phyloP scores from a whole-genome alignment of 352 stramenopile species.

The Paralagenidium karlingii region DNA sequence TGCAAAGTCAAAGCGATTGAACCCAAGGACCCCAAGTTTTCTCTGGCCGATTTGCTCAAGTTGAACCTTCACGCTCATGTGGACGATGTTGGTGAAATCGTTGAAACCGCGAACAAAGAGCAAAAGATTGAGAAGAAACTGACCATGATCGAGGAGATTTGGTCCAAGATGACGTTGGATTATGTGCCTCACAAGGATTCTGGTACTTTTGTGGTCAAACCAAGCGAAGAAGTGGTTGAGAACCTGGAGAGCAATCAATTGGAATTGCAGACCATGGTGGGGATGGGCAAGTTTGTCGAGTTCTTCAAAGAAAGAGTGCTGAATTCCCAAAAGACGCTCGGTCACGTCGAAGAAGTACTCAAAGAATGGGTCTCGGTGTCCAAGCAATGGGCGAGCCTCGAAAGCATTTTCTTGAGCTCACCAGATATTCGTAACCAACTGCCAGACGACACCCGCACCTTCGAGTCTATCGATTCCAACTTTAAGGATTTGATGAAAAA shows the following conservation, averaged over 20 bases:
- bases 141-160: conserved; percentile 80
- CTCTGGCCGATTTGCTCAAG: conserved; percentile 72
- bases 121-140: conserved; percentile 87
- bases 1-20: conserved; percentile 83
- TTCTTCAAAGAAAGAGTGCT: conserved; percentile 83
- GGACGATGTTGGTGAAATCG: conserved; percentile 77
- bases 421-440: conserved; percentile 82
- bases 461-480: conserved; percentile 82
- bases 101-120: conserved; percentile 82
- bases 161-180: conserved; percentile 68
- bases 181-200: conserved; percentile 83
- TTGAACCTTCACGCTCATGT: conserved; percentile 72
- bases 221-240: conserved; percentile 77
- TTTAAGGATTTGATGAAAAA: conserved; percentile 88
- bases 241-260: conserved; percentile 79
- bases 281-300: conserved; percentile 86
- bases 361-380: conserved; percentile 82
- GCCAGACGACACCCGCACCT: conserved; percentile 74
- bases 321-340: conserved; percentile 63
- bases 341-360: conserved; percentile 76
- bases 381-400: conserved; percentile 80
- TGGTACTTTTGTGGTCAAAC: conserved; percentile 75
- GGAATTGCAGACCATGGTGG: conserved; percentile 82
- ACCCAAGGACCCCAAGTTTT: conserved; percentile 73
- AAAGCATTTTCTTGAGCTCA: conserved; percentile 84